Percentiles rank a stretch among this genome's conserved stretches.
Conservation (phyloP, 1,284 basidiomycete genomes). For the Cryptococcus depauperatus region DNA sequence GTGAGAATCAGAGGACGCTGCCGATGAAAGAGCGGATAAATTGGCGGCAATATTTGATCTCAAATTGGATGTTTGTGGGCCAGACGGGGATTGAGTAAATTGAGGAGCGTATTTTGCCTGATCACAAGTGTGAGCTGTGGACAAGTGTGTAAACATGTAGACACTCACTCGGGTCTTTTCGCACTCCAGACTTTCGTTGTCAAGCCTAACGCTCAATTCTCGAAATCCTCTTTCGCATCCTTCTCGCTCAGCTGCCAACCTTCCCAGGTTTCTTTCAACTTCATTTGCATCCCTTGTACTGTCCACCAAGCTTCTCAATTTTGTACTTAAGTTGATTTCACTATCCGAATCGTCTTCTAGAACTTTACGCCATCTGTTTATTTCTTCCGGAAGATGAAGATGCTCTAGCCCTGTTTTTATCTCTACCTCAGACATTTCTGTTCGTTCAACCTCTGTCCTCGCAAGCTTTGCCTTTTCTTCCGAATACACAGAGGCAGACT, state of each 20-base stretch:
- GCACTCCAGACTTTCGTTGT: slow-evolving; percentile 70
- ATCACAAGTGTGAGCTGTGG: slow-evolving; percentile 1
- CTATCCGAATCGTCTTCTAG: slow-evolving; percentile 55
- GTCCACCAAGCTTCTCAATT: slow-evolving; percentile 67
- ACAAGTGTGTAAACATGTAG: neutral
- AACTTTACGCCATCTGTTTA: slow-evolving; percentile 70
- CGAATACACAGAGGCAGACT: slow-evolving; percentile 90
- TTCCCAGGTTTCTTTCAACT: slow-evolving; percentile 49
- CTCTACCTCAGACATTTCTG: slow-evolving; percentile 75
- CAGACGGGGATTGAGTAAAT: slow-evolving; percentile 85
- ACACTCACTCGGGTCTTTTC: slow-evolving; percentile 61
- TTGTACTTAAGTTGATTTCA: slow-evolving; percentile 55
- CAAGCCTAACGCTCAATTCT: slow-evolving; percentile 56
- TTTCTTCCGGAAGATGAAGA: slow-evolving; percentile 66
- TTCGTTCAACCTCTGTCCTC: slow-evolving; percentile 76
- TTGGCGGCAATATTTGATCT: slow-evolving; percentile 77
- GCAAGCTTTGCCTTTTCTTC: slow-evolving; percentile 98
- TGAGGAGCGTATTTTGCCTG: slow-evolving; percentile 70
- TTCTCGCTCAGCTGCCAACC: slow-evolving; percentile 59
- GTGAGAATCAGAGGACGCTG: slow-evolving; percentile 68
- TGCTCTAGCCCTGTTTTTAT: slow-evolving; percentile 71
- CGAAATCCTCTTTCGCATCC: slow-evolving; percentile 58
- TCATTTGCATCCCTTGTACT: slow-evolving; percentile 64
- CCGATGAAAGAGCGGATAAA: slow-evolving; percentile 64
- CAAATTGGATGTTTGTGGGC: slow-evolving; percentile 60